Evolutionary conservation across 345 rosid species (phyloP).

Genomic region (Fremontodendron californicum): DNA sequence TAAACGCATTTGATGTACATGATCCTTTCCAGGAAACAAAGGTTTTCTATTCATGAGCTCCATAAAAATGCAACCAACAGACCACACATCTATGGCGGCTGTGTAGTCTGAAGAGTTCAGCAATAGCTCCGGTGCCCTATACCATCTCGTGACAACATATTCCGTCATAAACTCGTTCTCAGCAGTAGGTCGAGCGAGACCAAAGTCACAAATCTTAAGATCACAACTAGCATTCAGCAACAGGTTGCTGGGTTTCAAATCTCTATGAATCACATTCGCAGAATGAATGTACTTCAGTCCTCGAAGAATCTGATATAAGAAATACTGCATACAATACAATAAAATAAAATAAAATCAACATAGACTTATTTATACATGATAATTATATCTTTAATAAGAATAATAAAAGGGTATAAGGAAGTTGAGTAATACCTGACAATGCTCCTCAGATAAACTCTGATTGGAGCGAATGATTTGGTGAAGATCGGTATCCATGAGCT

Average conservation of each 20-base stretch:
- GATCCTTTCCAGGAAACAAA: conserved; percentile 91
- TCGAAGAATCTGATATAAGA: conserved; percentile 88
- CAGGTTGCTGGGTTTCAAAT: conserved; percentile 91
- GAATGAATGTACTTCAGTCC: conserved; percentile 97
- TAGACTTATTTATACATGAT: not conserved
- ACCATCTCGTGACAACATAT: conserved; percentile 98
- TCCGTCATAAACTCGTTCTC: conserved; percentile 97
- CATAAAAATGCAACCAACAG: conserved; percentile 97
- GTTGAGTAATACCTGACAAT: conserved; percentile 63
- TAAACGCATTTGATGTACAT: conserved; percentile 90
- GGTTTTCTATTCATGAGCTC: conserved; percentile 96
- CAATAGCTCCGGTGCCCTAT: conserved; percentile 90
- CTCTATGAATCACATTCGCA: conserved; percentile 92
- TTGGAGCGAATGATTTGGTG: conserved; percentile 90
- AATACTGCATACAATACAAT: conserved; percentile 54
- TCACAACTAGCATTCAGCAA: conserved; percentile 84
- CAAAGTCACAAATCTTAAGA: conserved; percentile 89
- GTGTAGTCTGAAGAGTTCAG: conserved; percentile 87
- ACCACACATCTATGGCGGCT: conserved; percentile 96
- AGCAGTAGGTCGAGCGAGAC: conserved; percentile 80
- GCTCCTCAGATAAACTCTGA: conserved; percentile 87
- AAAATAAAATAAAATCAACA: not conserved
- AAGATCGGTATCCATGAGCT: conserved; percentile 96
- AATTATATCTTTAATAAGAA: not conserved
- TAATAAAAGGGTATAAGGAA: not conserved